Percentiles rank a stretch among this genome's conserved stretches.
Conservation (phyloP, 169 alveolate genomes). For the Cryptosporidium sp. region DNA sequence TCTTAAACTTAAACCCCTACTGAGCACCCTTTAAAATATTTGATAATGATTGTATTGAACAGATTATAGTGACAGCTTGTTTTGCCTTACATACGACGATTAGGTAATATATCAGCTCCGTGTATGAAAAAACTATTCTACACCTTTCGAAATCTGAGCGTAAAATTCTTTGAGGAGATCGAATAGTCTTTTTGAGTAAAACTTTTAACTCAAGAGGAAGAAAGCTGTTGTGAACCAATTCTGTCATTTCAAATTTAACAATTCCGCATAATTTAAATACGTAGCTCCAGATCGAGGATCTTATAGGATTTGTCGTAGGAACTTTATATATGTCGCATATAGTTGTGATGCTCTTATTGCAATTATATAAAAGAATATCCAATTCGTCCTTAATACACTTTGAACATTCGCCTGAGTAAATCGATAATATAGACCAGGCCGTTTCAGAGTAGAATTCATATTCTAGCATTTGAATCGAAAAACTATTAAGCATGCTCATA, state of each 20-base stretch:
- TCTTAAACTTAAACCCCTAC: background rate
- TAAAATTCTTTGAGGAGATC: constrained; percentile 27
- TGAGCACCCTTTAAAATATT: background rate
- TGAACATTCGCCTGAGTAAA: constrained; percentile 41
- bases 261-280: constrained; percentile 55
- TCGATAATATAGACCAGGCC: constrained; percentile 42
- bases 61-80: constrained; percentile 48
- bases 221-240: constrained; percentile 47
- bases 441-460: constrained; percentile 58
- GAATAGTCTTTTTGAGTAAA: constrained; percentile 17
- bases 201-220: constrained; percentile 60
- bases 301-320: constrained; percentile 59
- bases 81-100: constrained; percentile 60
- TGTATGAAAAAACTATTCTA: constrained; percentile 47
- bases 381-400: constrained; percentile 58
- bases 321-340: constrained; percentile 20
- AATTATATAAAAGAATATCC: constrained; percentile 28
- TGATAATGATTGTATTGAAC: constrained; percentile 42
- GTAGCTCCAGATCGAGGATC: constrained; percentile 53
- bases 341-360: constrained; percentile 30
- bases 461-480: constrained; percentile 62
- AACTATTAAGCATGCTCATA: constrained; percentile 7
- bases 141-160: constrained; percentile 64
- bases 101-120: constrained; percentile 29
- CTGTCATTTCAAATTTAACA: constrained; percentile 26